Evolutionary conservation across 1,284 basidiomycete species (phyloP), one percentile per base, ranked within the genome.

Genomic region (Tausonia pullulans): DNA sequence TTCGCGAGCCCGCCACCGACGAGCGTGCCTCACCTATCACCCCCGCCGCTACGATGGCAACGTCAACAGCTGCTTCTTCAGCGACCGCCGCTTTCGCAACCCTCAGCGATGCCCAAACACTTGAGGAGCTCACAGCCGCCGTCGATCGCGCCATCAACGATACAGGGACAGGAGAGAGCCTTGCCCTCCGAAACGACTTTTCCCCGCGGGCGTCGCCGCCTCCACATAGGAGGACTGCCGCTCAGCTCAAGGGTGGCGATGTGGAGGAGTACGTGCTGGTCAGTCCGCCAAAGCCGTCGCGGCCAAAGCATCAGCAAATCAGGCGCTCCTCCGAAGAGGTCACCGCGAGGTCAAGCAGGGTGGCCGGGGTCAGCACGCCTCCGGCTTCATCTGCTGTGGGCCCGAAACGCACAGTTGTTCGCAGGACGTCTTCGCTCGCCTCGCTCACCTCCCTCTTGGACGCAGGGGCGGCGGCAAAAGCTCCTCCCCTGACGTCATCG

Each of bases 121-220:
- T 66, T 27, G 65, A 66, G 40, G 65, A 66, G 48, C 58, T 66
- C 13, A 63, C 65, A 4, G 65, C 65, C 27, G 65, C 56, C 27
- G 53, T 66, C 48, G 65, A 66, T 43, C 48, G 57, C 39, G 65
- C 65, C 8, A 66, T 66, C 52, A 61, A 65, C 49, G 64, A 62
- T 51, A 44, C 54, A 2, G 61, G 54, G 52, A 48, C 62, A 55
- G 51, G 58, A 10, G 49, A 56, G 44, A 61, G 56, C 27, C 55
- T 65, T 41, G 64, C 50, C 39, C 55, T 65, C 51, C 52, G 43
- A 4, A 55, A 52, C 14, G 59, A 62, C 46, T 54, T 53, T 46
- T 54, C 55, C 60, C 46, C 54, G 43, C 55, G 41, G 8, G 41
- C 44, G 13, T 3, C 41, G 55, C 3, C 43, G 55, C 14, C 48